phyloP scores from a whole-genome alignment of 2,329 filamentous ascomycete species.

The Alternaria novae-zelandiae region DNA sequence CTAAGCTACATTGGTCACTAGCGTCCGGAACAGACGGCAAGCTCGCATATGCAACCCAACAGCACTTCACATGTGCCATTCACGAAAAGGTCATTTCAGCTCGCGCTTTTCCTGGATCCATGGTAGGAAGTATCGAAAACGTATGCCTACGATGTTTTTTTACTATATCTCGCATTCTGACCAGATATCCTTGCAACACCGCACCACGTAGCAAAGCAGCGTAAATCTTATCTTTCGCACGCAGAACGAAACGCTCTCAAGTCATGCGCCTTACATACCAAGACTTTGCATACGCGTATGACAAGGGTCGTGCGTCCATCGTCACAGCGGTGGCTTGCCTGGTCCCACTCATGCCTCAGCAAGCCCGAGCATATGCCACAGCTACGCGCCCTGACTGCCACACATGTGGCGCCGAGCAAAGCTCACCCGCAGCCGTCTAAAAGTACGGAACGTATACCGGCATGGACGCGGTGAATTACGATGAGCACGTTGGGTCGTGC shows the following conservation, averaged over 20 bases:
- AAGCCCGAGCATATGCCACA: neutral
- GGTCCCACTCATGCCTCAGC: conserved; percentile 8
- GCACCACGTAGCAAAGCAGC: neutral
- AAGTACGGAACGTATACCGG: neutral
- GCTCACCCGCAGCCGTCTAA: neutral
- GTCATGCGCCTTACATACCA: conserved; percentile 28
- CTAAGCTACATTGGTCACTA: neutral
- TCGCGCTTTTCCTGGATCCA: neutral
- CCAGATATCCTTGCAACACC: neutral
- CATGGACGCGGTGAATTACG: neutral
- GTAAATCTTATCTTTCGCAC: neutral
- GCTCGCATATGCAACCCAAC: conserved; percentile 9
- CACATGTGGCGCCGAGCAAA: conserved; percentile 22
- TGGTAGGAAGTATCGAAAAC: neutral
- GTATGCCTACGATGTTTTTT: neutral
- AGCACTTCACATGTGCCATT: conserved; percentile 10
- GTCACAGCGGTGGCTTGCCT: conserved; percentile 18
- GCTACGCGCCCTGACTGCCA: conserved; percentile 7
- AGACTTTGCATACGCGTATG: conserved; percentile 26
- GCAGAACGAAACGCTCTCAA: neutral
- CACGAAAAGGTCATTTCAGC: neutral
- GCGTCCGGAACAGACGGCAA: conserved; percentile 20
- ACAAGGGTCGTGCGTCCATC: conserved; percentile 13
- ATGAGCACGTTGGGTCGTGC: conserved; percentile 5
- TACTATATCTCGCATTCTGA: neutral